Percentiles rank a stretch among this genome's conserved stretches.
Evolutionary conservation across 495 filamentous ascomycete species (phyloP).

Genomic region (Penicillium crystallinum): DNA sequence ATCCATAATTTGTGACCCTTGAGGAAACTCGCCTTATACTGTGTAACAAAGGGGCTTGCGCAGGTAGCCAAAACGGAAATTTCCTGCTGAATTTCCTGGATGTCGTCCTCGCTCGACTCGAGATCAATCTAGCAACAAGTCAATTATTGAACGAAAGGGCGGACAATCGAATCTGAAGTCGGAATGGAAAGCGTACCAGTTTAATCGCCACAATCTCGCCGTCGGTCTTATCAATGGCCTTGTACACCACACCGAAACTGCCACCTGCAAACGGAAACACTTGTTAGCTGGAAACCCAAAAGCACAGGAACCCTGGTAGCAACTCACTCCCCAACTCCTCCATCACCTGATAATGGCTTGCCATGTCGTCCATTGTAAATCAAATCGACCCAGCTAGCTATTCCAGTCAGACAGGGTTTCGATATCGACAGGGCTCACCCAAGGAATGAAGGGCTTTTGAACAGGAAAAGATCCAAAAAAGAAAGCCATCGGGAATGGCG

Average conservation of each 20-base stretch:
- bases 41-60: slow-evolving; percentile 86
- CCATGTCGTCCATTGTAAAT: slow-evolving; percentile 57
- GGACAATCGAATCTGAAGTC: slow-evolving; percentile 3
- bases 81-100: slow-evolving; percentile 95
- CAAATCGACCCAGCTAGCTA: slow-evolving; percentile 14
- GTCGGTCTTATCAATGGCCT: slow-evolving; percentile 79
- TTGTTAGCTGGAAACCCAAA: slow-evolving; percentile 1
- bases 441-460: slow-evolving; percentile 8
- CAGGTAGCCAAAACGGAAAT: slow-evolving; percentile 94
- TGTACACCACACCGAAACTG: slow-evolving; percentile 95
- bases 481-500: slow-evolving; percentile 3
- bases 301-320: background rate
- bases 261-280: slow-evolving; percentile 54
- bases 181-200: slow-evolving; percentile 53
- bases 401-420: slow-evolving; percentile 17
- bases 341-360: slow-evolving; percentile 78
- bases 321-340: slow-evolving; percentile 88
- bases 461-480: background rate
- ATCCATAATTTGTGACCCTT: slow-evolving; percentile 97
- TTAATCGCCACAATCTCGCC: slow-evolving; percentile 91
- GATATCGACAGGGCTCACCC: slow-evolving; percentile 15
- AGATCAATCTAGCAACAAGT: slow-evolving; percentile 77
- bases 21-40: slow-evolving; percentile 93
- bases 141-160: slow-evolving; percentile 19
- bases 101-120: slow-evolving; percentile 95